Percentiles rank a stretch among this genome's conserved stretches.
phyloP scores from a whole-genome alignment of 805 yeast species.

The Torulaspora gathmanii region DNA sequence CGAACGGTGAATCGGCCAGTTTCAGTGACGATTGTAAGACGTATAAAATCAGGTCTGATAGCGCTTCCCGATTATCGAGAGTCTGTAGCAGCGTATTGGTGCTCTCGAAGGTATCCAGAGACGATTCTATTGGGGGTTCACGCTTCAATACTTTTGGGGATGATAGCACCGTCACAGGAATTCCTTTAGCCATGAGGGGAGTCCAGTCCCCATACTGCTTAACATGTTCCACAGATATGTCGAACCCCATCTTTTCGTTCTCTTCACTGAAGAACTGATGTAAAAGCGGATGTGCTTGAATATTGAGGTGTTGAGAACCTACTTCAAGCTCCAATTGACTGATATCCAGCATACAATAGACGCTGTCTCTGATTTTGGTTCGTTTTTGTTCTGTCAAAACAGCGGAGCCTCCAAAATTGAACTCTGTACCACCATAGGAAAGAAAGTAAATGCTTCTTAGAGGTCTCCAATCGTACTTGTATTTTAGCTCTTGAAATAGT shows the following conservation, averaged over 20 bases:
- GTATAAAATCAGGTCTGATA: slow-evolving; percentile 51
- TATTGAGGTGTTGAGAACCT: slow-evolving; percentile 48
- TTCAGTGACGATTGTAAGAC: slow-evolving; percentile 51
- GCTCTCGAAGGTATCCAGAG: slow-evolving; percentile 60
- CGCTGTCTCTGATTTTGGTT: slow-evolving; percentile 53
- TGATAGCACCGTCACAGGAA: slow-evolving; percentile 37
- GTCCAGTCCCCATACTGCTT: slow-evolving; percentile 55
- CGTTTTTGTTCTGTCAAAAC: slow-evolving; percentile 62
- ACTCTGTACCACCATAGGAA: slow-evolving; percentile 78
- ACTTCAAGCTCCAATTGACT: slow-evolving; percentile 47
- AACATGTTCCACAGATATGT: slow-evolving; percentile 28
- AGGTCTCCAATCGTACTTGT: slow-evolving; percentile 73
- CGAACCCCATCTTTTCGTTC: slow-evolving; percentile 23
- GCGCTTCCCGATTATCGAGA: slow-evolving; percentile 48
- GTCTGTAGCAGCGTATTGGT: slow-evolving; percentile 42
- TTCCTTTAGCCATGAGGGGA: slow-evolving; percentile 61
- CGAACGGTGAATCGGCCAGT: slow-evolving; percentile 67
- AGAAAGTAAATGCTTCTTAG: slow-evolving; percentile 74
- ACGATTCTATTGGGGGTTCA: slow-evolving; percentile 57
- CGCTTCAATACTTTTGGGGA: slow-evolving; percentile 17
- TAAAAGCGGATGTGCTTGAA: slow-evolving; percentile 63
- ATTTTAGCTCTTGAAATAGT: slow-evolving; percentile 58
- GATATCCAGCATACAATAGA: slow-evolving; percentile 68
- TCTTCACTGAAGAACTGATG: slow-evolving; percentile 43
- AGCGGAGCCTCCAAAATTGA: slow-evolving; percentile 79